Evolutionary conservation across 2,329 filamentous ascomycete genomes (phyloP), one percentile per base, ranked within the genome.

Genomic region (Cladophialophora carrionii): DNA sequence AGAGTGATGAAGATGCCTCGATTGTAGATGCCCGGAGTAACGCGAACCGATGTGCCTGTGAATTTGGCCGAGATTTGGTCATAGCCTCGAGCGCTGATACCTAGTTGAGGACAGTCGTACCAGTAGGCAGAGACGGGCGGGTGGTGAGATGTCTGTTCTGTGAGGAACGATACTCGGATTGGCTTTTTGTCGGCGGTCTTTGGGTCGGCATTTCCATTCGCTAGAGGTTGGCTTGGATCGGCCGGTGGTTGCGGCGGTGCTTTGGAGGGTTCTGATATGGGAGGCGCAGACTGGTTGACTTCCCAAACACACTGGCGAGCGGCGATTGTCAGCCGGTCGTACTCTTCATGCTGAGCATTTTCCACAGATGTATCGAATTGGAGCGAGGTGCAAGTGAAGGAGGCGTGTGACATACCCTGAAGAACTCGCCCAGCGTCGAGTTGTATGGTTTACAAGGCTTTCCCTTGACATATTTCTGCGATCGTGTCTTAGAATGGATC

Each of bases 371-470:
- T 34, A n/a, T n/a, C n/a, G 17, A 7, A 17, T 43, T 20, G 37
- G 17, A 43, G 37, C 17, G 14, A n/a, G 24, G 20, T 10, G 57
- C 24, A 57, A 20, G 9, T 22, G 52, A 52, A 26, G 8, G 20
- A 31, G n/a, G 22, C 29, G 37, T n/a, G 32, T 26, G 46, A 81
- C 87, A 74, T 82, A 93, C 91, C 80, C 92, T 86, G 81, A 99
- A 99, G 80, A 99, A 99, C 81, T 99, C 95, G 70, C 95, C 95
- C 57, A 99, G 80, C 41, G 92, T 93, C 55, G 93, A 97, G 79
- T 99, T 99, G 81, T 99, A 99, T 10, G 95, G 95, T 79, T 99
- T 99, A 87, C 94, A 98, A 51, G 95, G 95, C 81, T 93, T 96
- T 66, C 94, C 94, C 81, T 98, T 98, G 76, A 96, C 91, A 74